Conservation (phyloP, 441 rosid species). For the Pelargonium citronellum region DNA sequence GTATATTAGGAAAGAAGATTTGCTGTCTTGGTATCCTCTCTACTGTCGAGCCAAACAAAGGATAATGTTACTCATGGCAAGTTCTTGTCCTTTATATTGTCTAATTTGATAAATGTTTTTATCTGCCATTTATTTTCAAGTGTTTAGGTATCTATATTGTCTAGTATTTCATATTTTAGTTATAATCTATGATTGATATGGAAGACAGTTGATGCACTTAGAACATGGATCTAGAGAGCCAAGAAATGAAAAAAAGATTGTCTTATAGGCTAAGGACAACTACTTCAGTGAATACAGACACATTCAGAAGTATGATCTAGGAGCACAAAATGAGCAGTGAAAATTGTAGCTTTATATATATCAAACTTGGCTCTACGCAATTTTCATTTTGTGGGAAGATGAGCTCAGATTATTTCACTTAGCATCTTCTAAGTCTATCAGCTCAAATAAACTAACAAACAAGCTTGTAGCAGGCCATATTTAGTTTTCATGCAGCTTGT, state of each 20-base stretch:
- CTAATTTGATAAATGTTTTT: not conserved
- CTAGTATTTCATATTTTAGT: not conserved
- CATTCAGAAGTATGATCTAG: not conserved
- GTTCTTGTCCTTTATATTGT: constrained; percentile 21
- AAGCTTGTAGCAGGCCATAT: not conserved
- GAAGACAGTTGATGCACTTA: not conserved
- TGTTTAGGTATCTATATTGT: not conserved
- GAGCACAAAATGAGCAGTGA: not conserved
- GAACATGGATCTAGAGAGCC: not conserved
- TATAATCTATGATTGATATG: not conserved
- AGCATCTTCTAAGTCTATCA: not conserved
- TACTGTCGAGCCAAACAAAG: constrained; percentile 92
- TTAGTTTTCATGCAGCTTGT: not conserved
- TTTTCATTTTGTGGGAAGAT: not conserved
- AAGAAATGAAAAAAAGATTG: not conserved
- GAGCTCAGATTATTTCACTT: not conserved
- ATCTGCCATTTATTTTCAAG: not conserved
- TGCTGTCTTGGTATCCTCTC: constrained; percentile 72
- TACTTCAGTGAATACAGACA: not conserved
- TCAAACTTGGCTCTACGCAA: not conserved
- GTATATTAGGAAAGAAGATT: constrained; percentile 73
- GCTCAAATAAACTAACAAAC: not conserved
- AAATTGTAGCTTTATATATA: not conserved
- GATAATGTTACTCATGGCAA: constrained; percentile 73
- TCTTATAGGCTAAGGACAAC: not conserved